A percentile compares a stretch with the other conserved stretches of the same genome.
Evolutionary conservation across 331 rosid genomes (phyloP).

Genomic region (Prunus yedoensis): DNA sequence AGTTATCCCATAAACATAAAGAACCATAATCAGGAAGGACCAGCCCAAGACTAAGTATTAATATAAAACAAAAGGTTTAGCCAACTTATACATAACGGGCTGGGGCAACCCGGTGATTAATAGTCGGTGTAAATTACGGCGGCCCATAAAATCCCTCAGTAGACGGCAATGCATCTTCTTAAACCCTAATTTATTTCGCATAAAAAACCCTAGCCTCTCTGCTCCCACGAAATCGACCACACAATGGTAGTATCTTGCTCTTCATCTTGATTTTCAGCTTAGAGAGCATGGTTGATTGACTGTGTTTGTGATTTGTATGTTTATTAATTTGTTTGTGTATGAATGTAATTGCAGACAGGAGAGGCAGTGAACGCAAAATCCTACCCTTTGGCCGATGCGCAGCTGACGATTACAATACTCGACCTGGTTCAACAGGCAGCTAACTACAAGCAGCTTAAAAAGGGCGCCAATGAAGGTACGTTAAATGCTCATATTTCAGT

Average conservation of each 20-base stretch:
- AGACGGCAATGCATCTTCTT: background rate
- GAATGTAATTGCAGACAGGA: conserved; percentile 54
- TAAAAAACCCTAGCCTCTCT: conserved; percentile 44
- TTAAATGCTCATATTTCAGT: too few species aligned
- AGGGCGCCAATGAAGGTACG: conserved; percentile 92
- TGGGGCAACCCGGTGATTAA: too few species aligned
- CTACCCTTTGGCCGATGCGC: conserved; percentile 85
- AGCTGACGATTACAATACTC: conserved; percentile 67
- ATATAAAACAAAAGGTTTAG: too few species aligned
- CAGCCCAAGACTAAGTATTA: too few species aligned
- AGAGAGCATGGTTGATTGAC: background rate
- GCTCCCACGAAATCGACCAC: background rate
- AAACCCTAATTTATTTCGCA: conserved; percentile 26
- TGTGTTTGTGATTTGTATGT: background rate
- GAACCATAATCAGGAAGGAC: too few species aligned
- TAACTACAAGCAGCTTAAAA: conserved; percentile 90
- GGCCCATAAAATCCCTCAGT: background rate
- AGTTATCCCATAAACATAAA: too few species aligned
- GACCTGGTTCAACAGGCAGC: conserved; percentile 94
- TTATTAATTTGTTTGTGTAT: background rate
- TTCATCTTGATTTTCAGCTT: background rate
- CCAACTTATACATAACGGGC: too few species aligned
- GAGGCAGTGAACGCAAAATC: conserved; percentile 87
- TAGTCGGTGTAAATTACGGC: too few species aligned
- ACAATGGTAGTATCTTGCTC: conserved; percentile 34